Evolutionary conservation across 116 monocot genomes (phyloP), one percentile per base, ranked within the genome.

Genomic region (Trichopus zeylanicus): DNA sequence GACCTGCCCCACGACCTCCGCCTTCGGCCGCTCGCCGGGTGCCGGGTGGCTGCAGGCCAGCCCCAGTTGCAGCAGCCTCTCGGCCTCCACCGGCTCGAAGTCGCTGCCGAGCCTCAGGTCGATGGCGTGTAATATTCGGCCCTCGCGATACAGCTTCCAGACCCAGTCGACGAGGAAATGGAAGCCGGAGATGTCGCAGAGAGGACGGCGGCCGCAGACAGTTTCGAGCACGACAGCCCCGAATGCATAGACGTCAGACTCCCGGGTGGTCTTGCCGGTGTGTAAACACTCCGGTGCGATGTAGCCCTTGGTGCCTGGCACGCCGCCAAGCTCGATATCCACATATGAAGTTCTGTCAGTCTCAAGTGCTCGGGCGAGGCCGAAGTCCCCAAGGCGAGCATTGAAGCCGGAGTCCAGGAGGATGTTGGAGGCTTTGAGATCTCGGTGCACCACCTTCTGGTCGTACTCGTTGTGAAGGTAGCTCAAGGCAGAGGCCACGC

Each of bases 381-480:
- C 95, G 70, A 90, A 95, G 62, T 94, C 94, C 29, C 94, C 94
- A 7, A 94, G 89, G 18, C 86, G 75, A 48, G 89, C 94, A 25
- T 84, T 73, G 83, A 94, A 89, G 54, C 23, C 31, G 24, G 75
- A 30, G 69, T 90, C 90, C 7, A 89, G 81, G 74, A 95, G 73
- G 56, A 95, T 61, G 71, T 90, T 90, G 59, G 81, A 84, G 18
- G 90, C 73, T 65, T 95, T 94, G 48, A 95, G 70, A 61, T 95
- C 95, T 1, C 90, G 75, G 71, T 94, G 89, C 32, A 89, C 63
- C 9, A 94, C 89, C 33, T 27, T 75, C 58, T 89, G 70, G 66
- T 89, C 69, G 75, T 86, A 86, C 66, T 89, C 86, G 59, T 89
- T 59, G 81, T 89, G 89, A 60, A 89, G 94, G 75, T 94, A 94